Evolutionary conservation across 371 early-diverging fungal genomes (phyloP), one percentile per base, ranked within the genome.

Genomic region (Mortierella sp.): DNA sequence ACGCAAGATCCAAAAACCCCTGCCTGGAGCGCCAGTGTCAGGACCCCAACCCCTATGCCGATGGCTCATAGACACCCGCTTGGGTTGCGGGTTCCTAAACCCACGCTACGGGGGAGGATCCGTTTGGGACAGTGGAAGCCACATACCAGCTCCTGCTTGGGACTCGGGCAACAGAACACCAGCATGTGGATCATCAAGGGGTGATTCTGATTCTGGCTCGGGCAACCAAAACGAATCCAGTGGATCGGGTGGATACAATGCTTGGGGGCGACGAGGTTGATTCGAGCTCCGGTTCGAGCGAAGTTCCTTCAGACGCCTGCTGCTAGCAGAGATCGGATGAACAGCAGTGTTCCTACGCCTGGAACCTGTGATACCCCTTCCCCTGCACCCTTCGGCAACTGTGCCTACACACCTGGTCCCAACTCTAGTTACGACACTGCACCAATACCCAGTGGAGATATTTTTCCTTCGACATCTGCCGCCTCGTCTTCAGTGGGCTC

Each of bases 41-140:
- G 88, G 77, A 95, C 95, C 94, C 95, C 34, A 94, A 94, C 70
- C 92, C 94, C 48, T 92, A 94, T 84, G 89, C 92, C 0, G 94
- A 93, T 74, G 93, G 95, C 19, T 90, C 91, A 8, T 89, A 93
- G 55, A 95, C 96, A 10, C 95, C 97, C 26, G 96, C 96, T 11
- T 94, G 94, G 93, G 92, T 93, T 81, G 89, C 89, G 48, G 94
- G 93, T 24, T 89, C 90, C 45, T 88, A 89, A 79, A 94, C 94
- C 94, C 94, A 28, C 91, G 88, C 19, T 92, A 88, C 72, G 84
- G 83, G 24, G 88, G 83, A 19, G 79, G 81, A 34, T 80, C 84
- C n/a, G 83, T 82, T 3, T 80, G 88, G 83, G 89, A 80, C 55
- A 81, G 80, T 11, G 90, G 92, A 52, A 83, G 89, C n/a, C 84